Conservation (phyloP, 768 basidiomycete species). For the Clitopilus passeckerianus region DNA sequence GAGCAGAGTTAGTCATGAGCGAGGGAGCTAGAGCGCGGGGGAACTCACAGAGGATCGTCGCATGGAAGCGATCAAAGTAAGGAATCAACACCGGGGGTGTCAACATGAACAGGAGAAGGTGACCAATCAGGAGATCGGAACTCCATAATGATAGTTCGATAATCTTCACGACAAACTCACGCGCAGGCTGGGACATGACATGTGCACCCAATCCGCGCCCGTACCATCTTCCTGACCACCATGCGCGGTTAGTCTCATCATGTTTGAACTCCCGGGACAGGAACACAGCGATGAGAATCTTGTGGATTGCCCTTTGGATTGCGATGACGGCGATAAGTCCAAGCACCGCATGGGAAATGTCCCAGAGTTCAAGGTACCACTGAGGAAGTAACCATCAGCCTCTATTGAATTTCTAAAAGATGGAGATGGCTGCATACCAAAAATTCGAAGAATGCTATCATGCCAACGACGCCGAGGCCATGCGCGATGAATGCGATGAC, state of each 20-base stretch:
- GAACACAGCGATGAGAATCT: slow-evolving; percentile 91
- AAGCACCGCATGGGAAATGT: slow-evolving; percentile 87
- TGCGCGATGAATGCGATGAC: slow-evolving; percentile 91
- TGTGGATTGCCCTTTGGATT: slow-evolving; percentile 91
- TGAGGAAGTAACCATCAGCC: slow-evolving; percentile 19
- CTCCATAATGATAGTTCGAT: slow-evolving; percentile 96
- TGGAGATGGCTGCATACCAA: slow-evolving; percentile 46
- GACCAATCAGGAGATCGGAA: slow-evolving; percentile 86
- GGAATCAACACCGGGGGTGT: slow-evolving; percentile 87
- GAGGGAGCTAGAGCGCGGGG: background rate
- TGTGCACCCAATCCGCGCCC: slow-evolving; percentile 87
- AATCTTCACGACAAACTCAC: slow-evolving; percentile 97
- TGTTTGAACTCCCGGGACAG: slow-evolving; percentile 98
- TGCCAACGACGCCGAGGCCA: slow-evolving; percentile 72
- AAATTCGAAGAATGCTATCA: slow-evolving; percentile 95
- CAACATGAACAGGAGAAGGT: slow-evolving; percentile 86
- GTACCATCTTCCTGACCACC: slow-evolving; percentile 99
- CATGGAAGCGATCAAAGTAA: slow-evolving; percentile 88
- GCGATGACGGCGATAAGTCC: slow-evolving; percentile 89
- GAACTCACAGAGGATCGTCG: slow-evolving; percentile 83
- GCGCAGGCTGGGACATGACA: slow-evolving; percentile 95
- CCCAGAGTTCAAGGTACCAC: slow-evolving; percentile 96
- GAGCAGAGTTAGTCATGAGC: background rate
- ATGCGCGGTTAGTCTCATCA: slow-evolving; percentile 96
- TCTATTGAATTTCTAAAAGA: background rate